Evolutionary conservation across 2,329 filamentous ascomycete species (phyloP), one percentile per base, ranked within the genome.

Genomic region (Cladosporium cucumerinum): DNA sequence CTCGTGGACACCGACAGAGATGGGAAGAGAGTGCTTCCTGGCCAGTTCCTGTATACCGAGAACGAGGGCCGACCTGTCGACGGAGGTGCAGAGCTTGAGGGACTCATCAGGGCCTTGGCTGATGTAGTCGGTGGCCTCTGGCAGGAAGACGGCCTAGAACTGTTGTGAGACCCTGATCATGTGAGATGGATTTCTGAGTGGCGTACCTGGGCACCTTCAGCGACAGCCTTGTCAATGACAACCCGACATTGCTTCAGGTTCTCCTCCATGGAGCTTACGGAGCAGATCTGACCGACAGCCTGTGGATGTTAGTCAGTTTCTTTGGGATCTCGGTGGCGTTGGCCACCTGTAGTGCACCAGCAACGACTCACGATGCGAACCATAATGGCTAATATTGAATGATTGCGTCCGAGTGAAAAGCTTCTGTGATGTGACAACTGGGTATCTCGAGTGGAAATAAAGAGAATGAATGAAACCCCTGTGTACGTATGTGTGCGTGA

Each of bases 81-180:
- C 85, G 2, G 92, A 84, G 65, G 84, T 85, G 68, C 87, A 92
- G 11, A 97, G 87, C 5, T 86, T 82, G 10, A 93, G 78, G 0
- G 89, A 90, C 71, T 93, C 88, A 12, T 85, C 77, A 2, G 88
- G 82, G 0, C 87, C 88, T 1, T 84, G 82, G 23, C 87, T 89
- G 72, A 97, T 93, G 81, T 97, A 97, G 80, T 97, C 93, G 64
- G 87, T 87, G 26, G 94, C 94, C 83, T 97, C 94, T 14, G 94
- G 94, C 61, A 97, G 88, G 80, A 98, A 97, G 58, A 97, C 85
- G 21, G 90, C 87, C 55, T 58, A 23, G 7, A 21, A 25, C 4
- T 21, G 34, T 86, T 91, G 63, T 46, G n/a, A 52, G 23, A n/a
- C 63, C 21, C 26, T 43, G 48, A 8, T 18, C 25, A 1, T 58